Conservation (phyloP, 208 protist species). For the Leishmania mexicana region DNA sequence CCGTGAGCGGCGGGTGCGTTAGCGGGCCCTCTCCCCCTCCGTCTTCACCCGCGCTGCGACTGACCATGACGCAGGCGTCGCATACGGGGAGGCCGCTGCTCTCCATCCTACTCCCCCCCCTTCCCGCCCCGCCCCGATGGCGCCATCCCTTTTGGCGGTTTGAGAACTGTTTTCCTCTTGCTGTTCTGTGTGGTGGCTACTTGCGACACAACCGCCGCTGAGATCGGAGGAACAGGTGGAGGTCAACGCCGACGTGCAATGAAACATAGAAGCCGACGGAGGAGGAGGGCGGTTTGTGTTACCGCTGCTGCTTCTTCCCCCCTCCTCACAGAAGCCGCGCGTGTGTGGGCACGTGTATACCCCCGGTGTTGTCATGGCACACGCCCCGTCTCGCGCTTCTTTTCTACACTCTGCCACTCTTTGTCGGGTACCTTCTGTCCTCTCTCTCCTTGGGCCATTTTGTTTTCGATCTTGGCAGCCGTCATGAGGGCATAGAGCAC, state of each 20-base stretch:
- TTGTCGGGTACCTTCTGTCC: neutral
- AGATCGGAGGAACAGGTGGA: neutral
- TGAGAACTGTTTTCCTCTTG: neutral
- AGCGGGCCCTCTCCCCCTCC: neutral
- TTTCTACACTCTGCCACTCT: neutral
- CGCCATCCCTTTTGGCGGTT: neutral
- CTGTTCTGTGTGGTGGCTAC: neutral
- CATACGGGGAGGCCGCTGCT: neutral
- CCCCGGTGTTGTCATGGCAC: neutral
- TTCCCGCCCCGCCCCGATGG: neutral
- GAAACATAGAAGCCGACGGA: neutral
- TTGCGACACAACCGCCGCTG: neutral
- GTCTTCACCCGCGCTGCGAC: neutral
- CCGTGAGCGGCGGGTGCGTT: neutral
- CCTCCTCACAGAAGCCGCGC: conserved; percentile 1
- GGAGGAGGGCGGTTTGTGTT: neutral
- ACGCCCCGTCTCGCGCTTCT: neutral
- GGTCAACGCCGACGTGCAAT: neutral
- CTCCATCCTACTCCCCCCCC: neutral
- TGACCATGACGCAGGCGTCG: neutral
- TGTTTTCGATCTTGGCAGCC: neutral
- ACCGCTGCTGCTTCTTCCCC: neutral
- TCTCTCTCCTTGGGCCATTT: neutral
- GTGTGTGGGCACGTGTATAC: neutral
- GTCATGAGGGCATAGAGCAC: neutral